phyloP scores from a whole-genome alignment of 2,329 filamentous ascomycete genomes.

The Cephalotrichum gorgonifer region DNA sequence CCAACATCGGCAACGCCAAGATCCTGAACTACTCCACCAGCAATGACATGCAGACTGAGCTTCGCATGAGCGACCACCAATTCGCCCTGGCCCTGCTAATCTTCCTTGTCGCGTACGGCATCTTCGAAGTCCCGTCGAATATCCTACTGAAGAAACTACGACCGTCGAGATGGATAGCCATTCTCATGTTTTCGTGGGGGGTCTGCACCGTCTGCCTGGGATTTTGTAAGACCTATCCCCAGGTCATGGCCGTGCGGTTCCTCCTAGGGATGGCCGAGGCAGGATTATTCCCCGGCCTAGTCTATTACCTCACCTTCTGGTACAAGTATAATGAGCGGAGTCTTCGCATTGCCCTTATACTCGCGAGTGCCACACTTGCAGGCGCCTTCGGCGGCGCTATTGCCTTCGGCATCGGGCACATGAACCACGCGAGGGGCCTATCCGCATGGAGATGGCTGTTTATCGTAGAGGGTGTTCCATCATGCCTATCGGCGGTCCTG shows the following conservation, averaged over 20 bases:
- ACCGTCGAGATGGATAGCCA: constrained; percentile 51
- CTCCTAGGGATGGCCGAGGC: constrained; percentile 61
- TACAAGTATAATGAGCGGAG: constrained; percentile 62
- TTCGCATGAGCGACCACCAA: constrained; percentile 49
- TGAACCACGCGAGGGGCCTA: constrained; percentile 52
- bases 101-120: constrained; percentile 47
- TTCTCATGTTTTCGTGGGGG: constrained; percentile 59
- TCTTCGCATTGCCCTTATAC: constrained; percentile 58
- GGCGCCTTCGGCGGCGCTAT: constrained; percentile 66
- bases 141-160: constrained; percentile 54
- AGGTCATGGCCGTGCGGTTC: constrained; percentile 57
- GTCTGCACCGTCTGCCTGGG: constrained; percentile 58
- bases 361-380: constrained; percentile 58
- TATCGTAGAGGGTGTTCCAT: constrained; percentile 54
- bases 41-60: constrained; percentile 53
- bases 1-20: constrained; percentile 61
- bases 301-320: constrained; percentile 63
- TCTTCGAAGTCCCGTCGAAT: constrained; percentile 58
- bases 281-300: constrained; percentile 58
- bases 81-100: constrained; percentile 50
- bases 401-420: constrained; percentile 61
- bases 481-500: constrained; percentile 49
- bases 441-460: constrained; percentile 58
- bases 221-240: constrained; percentile 48
- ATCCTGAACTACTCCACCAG: constrained; percentile 50